Percentiles rank a stretch among this genome's conserved stretches.
These are phyloP conservation scores for Neofusicoccum sp. DNA, from an alignment of 2,329 filamentous ascomycete genomes.

Conservation along the genomic window DNA sequence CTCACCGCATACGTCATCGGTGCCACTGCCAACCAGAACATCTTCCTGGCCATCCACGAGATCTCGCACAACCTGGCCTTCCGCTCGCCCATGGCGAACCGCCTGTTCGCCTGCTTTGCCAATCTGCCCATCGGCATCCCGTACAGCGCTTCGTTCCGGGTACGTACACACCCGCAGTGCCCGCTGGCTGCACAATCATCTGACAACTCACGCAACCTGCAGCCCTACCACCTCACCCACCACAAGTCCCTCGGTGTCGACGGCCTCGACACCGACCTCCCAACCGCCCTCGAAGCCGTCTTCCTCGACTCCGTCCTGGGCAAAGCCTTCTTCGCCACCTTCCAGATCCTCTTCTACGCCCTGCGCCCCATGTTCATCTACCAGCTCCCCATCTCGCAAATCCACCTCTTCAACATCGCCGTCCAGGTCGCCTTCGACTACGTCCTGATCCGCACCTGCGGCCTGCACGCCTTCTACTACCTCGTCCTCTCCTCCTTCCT, in stretches of 20 bases:
- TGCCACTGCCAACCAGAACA: slow-evolving; percentile 95
- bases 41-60: slow-evolving; percentile 97
- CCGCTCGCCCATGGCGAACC: slow-evolving; percentile 73
- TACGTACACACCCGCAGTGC: slow-evolving; percentile 42
- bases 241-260: slow-evolving; percentile 98
- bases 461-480: slow-evolving; percentile 69
- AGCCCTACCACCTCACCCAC: slow-evolving; percentile 97
- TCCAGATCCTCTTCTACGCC: slow-evolving; percentile 99
- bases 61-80: slow-evolving; percentile 98
- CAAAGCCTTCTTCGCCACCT: slow-evolving; percentile 98
- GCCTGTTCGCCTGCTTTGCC: slow-evolving; percentile 85
- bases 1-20: slow-evolving; percentile 86
- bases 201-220: not conserved
- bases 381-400: slow-evolving; percentile 77
- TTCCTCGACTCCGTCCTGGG: slow-evolving; percentile 93
- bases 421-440: slow-evolving; percentile 78
- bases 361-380: slow-evolving; percentile 94
- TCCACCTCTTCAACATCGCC: slow-evolving; percentile 79
- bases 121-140: slow-evolving; percentile 95
- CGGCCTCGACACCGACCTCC: slow-evolving; percentile 92
- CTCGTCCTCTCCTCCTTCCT: slow-evolving; percentile 88
- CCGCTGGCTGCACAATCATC: no score
- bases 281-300: slow-evolving; percentile 84
- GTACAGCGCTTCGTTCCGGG: slow-evolving; percentile 92
- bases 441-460: slow-evolving; percentile 60